Evolutionary conservation across 495 filamentous ascomycete genomes (phyloP).

Genomic region (Aspergillus campestris): DNA sequence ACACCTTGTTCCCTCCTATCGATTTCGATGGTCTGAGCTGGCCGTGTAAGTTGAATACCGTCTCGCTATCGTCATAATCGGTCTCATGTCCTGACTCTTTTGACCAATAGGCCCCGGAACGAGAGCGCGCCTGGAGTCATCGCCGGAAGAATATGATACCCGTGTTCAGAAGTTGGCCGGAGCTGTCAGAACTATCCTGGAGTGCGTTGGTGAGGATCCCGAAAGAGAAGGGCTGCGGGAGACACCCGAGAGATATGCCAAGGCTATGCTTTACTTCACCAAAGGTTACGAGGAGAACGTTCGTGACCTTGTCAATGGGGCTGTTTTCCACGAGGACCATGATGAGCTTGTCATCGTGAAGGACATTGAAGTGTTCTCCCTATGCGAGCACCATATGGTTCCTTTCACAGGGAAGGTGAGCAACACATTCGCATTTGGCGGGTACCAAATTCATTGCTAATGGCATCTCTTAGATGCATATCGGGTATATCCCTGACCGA

Average conservation of each 20-base stretch:
- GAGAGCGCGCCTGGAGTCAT: constrained; percentile 69
- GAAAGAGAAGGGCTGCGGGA: constrained; percentile 80
- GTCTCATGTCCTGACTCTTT: constrained; percentile 3
- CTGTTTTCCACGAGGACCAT: constrained; percentile 94
- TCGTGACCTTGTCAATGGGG: constrained; percentile 82
- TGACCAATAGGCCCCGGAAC: constrained; percentile 61
- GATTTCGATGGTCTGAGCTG: constrained; percentile 66
- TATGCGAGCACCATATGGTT: constrained; percentile 97
- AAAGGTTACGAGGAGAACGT: constrained; percentile 98
- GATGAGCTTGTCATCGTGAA: constrained; percentile 97
- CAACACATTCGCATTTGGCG: background rate
- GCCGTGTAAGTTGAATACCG: constrained; percentile 47
- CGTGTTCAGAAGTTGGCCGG: constrained; percentile 71
- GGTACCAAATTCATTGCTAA: background rate
- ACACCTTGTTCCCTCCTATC: constrained; percentile 54
- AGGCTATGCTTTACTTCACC: constrained; percentile 98
- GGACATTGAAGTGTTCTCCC: constrained; percentile 90
- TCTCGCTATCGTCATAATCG: background rate
- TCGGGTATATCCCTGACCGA: constrained; percentile 85
- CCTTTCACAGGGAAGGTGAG: constrained; percentile 88
- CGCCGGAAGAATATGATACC: constrained; percentile 59
- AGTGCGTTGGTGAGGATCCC: constrained; percentile 94
- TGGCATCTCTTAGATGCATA: constrained; percentile 68
- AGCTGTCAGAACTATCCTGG: constrained; percentile 82
- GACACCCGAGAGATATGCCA: constrained; percentile 87